Percentiles rank a stretch among this genome's conserved stretches.
These are phyloP conservation scores for Fusarium sp. DNA, from an alignment of 2,329 filamentous ascomycete species.

Conservation along the genomic window DNA sequence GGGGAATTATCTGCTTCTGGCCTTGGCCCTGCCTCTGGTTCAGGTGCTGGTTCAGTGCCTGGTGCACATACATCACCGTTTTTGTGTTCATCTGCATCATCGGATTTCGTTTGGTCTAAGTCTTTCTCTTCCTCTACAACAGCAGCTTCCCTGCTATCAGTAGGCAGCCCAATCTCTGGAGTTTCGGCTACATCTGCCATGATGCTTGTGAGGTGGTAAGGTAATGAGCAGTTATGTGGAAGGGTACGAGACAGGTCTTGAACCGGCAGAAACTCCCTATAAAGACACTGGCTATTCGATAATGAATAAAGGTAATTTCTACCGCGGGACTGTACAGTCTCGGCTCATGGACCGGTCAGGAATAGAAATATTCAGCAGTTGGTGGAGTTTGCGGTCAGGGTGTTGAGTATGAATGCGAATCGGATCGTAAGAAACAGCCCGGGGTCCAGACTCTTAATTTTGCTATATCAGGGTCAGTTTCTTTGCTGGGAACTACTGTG, in stretches of 20 bases:
- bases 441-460: constrained; percentile 14
- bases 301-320: background rate
- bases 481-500: background rate
- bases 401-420: constrained; percentile 6
- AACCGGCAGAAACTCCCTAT: background rate
- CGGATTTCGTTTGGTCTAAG: constrained; percentile 1
- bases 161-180: constrained; percentile 5
- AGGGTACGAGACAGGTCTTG: background rate
- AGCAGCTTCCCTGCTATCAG: background rate
- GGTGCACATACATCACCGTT: background rate
- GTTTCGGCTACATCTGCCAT: constrained; percentile 22
- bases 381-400: constrained; percentile 17
- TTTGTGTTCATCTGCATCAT: background rate
- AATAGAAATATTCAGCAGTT: constrained; percentile 10
- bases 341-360: constrained; percentile 2
- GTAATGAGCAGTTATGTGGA: background rate
- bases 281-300: background rate
- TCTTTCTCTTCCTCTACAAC: background rate
- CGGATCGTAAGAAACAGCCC: constrained; percentile 5
- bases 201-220: background rate
- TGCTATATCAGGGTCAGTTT: background rate
- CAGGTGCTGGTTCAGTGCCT: background rate
- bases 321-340: background rate
- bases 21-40: background rate
- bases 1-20: constrained; percentile 1